Base-by-base conservation (phyloP, 2,329 filamentous ascomycete species). In the Fusarium abutilonis region DNA sequence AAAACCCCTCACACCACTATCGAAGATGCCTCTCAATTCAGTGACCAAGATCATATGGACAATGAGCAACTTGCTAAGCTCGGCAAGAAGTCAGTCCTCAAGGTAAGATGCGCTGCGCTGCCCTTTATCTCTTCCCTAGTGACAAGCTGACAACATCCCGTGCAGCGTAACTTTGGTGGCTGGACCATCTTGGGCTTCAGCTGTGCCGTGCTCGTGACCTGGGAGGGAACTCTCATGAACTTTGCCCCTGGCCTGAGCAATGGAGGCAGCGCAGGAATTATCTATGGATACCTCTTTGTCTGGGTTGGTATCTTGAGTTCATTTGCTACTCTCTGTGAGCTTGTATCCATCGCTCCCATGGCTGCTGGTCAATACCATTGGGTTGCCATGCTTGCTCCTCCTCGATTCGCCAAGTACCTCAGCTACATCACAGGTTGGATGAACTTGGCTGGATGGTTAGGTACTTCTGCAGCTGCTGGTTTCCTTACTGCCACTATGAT, bases 201-300 rank as follows among this genome's bases (percentile, higher is more conserved):
- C 38, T 70, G 67, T 11, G 64, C 69, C 6, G 62, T 71, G 19
- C 69, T 71, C 5, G 60, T 71, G 9, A 71, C 69, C 19, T 71
- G 69, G 69, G 69, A 71, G 26, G 69, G 69, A 32, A 64, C 69
- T 1, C 57, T 71, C 1, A 64, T 71, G 67, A 64, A 68, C 51
- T 70, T 71, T 17, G 63, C 69, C 1, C 60, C 67, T 2, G 69
- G 68, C 15, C 52, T 70, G 15, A 54, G 52, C 4, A 71, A 71
- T 15, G 69, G 69, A 4, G 69, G 69, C 3, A 60, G 66, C 2
- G 66, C 56, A 2, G 81, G 82, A 5, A 71, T 82, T 7, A 69
- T 84, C 9, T 84, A 82, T 61, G 80, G 81, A 43, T 85, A 79
- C 70, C 75, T 84, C 29, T 78, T 84, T 42, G 79, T 81, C 15